These are phyloP conservation scores for Pythium periplocum DNA, from an alignment of 352 stramenopile species.

Conservation along the genomic window DNA sequence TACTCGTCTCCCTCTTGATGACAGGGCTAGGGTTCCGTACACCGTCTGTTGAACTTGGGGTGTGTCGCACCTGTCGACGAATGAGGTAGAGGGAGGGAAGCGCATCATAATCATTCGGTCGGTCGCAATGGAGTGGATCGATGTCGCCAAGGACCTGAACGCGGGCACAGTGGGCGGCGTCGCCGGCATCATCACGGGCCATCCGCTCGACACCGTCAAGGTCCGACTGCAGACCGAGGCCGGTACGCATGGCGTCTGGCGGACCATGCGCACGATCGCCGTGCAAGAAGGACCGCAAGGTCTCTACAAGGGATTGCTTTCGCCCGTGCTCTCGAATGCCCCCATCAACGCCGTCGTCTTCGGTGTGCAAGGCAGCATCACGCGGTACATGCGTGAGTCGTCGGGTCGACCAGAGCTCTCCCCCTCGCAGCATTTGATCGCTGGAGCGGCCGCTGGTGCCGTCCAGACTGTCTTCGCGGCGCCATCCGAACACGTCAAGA, in stretches of 20 bases:
- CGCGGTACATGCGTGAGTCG: slow-evolving; percentile 36
- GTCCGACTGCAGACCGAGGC: slow-evolving; percentile 71
- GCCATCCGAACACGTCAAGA: slow-evolving; percentile 79
- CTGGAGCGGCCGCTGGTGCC: slow-evolving; percentile 50
- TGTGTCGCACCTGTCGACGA: no score
- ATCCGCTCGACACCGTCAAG: slow-evolving; percentile 86
- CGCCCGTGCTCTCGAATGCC: slow-evolving; percentile 75
- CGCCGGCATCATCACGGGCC: slow-evolving; percentile 67
- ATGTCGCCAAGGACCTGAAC: slow-evolving; percentile 80
- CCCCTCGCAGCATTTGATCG: slow-evolving; percentile 44
- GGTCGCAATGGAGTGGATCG: slow-evolving; percentile 64
- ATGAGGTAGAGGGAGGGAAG: no score
- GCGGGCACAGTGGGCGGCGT: slow-evolving; percentile 77
- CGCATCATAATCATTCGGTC: no score
- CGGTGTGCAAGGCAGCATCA: slow-evolving; percentile 59
- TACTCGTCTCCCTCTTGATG: no score
- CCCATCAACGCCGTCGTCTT: slow-evolving; percentile 85
- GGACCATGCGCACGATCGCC: slow-evolving; percentile 46
- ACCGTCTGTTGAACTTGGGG: no score
- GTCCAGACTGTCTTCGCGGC: slow-evolving; percentile 70
- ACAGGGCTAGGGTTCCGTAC: no score
- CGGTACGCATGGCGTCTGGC: slow-evolving; percentile 27
- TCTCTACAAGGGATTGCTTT: slow-evolving; percentile 73
- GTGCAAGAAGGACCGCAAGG: slow-evolving; percentile 51
- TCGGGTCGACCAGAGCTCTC: slow-evolving; percentile 24